Percentiles rank a stretch among this genome's conserved stretches.
These are phyloP conservation scores for Arthroderma uncinatum DNA, from an alignment of 2,329 filamentous ascomycete species.

Conservation along the genomic window DNA sequence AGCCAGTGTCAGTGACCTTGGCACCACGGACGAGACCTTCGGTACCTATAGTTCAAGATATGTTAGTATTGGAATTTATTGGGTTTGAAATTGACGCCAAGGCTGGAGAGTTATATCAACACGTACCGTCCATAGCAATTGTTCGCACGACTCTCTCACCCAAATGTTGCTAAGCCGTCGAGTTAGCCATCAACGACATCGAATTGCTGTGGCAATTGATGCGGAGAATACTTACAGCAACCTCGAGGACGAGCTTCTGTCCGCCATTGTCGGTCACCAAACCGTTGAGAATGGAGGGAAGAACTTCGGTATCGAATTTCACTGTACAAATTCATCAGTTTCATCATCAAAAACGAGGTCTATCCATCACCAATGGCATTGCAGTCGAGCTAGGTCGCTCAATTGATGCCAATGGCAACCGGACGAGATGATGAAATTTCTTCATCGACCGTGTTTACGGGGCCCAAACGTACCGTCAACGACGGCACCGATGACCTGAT, in stretches of 20 bases:
- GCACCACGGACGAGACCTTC: slow-evolving; percentile 97
- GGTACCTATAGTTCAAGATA: slow-evolving; percentile 56
- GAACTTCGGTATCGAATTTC: slow-evolving; percentile 90
- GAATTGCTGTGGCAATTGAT: slow-evolving; percentile 57
- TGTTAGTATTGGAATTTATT: slow-evolving; percentile 15
- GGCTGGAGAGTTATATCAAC: slow-evolving; percentile 4
- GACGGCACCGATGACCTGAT: slow-evolving; percentile 94
- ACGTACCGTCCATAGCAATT: slow-evolving; percentile 99
- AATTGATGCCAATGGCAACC: slow-evolving; percentile 8
- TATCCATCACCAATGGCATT: not conserved
- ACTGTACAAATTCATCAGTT: slow-evolving; percentile 46
- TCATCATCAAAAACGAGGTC: slow-evolving; percentile 4
- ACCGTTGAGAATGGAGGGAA: slow-evolving; percentile 95
- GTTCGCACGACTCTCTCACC: slow-evolving; percentile 98
- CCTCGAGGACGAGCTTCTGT: slow-evolving; percentile 91
- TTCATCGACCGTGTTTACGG: slow-evolving; percentile 26
- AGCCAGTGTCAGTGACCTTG: slow-evolving; percentile 75
- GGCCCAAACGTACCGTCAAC: slow-evolving; percentile 69
- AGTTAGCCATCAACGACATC: slow-evolving; percentile 2
- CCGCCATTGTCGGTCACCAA: slow-evolving; percentile 83
- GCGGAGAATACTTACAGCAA: slow-evolving; percentile 58
- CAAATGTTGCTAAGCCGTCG: slow-evolving; percentile 75
- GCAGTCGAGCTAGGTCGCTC: not conserved
- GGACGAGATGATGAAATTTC: slow-evolving; percentile 23
- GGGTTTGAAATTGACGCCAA: slow-evolving; percentile 5